Percentiles rank a stretch among this genome's conserved stretches.
phyloP scores from a whole-genome alignment of 2,329 filamentous ascomycete species.

The Stemphylium vesicarium region DNA sequence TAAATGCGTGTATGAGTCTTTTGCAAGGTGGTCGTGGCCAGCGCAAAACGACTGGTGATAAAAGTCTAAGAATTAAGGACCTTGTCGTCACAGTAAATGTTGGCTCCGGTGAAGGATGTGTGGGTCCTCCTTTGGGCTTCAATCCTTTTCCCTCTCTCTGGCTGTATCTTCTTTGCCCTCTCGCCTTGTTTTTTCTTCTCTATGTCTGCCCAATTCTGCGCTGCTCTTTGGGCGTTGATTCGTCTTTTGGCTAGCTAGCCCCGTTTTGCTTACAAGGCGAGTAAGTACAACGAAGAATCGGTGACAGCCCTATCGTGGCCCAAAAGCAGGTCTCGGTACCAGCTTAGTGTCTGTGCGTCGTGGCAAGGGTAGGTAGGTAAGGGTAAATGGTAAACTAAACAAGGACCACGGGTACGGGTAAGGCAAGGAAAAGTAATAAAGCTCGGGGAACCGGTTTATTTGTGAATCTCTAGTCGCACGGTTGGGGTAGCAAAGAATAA shows the following conservation, averaged over 20 bases:
- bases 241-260: neutral
- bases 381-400: neutral
- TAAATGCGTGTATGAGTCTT: too few species aligned
- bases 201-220: neutral
- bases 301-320: conserved; percentile 4
- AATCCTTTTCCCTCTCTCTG: neutral
- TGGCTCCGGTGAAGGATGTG: conserved; percentile 3
- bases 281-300: neutral
- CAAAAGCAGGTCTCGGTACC: neutral
- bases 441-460: neutral
- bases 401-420: neutral
- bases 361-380: neutral
- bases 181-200: neutral
- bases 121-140: conserved; percentile 8
- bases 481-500: conserved; percentile 18
- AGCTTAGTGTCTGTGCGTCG: neutral
- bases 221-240: neutral
- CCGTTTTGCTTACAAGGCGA: conserved; percentile 1
- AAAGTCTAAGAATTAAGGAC: neutral
- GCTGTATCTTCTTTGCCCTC: neutral
- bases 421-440: too few species aligned
- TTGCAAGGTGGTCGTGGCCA: neutral
- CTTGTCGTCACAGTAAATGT: neutral
- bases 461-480: conserved; percentile 12
- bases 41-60: neutral